phyloP scores from a whole-genome alignment of 768 basidiomycete species.

The Tylopilus felleus region DNA sequence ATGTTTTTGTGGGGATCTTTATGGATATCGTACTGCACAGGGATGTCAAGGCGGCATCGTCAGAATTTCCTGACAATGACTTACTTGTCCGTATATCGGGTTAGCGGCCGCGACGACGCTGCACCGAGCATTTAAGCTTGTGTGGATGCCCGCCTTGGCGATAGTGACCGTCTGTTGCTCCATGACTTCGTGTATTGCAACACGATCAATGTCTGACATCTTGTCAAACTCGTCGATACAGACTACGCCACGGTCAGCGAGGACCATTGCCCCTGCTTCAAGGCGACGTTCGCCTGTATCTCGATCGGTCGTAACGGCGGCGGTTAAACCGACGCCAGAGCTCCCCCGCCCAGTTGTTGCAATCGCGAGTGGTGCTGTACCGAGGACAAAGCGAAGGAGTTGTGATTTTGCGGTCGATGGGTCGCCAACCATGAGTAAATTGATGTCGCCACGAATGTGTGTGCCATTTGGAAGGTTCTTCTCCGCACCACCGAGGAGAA shows the following conservation, averaged over 20 bases:
- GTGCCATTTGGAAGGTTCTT: conserved; percentile 98
- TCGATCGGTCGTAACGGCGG: conserved; percentile 96
- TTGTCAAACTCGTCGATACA: conserved; percentile 99
- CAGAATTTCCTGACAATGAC: conserved; percentile 15
- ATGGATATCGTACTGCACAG: conserved; percentile 91
- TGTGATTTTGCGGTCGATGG: conserved; percentile 99
- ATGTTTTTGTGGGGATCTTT: conserved; percentile 99
- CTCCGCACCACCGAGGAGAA: conserved; percentile 94
- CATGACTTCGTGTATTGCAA: conserved; percentile 99
- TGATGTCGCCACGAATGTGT: conserved; percentile 99
- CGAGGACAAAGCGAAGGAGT: conserved; percentile 90
- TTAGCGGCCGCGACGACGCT: conserved; percentile 98
- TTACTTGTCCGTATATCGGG: conserved; percentile 94
- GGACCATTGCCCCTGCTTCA: conserved; percentile 99
- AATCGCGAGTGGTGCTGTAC: conserved; percentile 94
- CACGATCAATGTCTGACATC: conserved; percentile 98
- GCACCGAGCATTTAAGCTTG: conserved; percentile 94
- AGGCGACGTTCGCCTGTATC: conserved; percentile 96
- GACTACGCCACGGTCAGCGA: conserved; percentile 97
- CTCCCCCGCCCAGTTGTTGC: conserved; percentile 97
- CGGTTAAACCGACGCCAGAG: conserved; percentile 98
- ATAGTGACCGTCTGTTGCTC: conserved; percentile 99
- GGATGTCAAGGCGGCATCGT: conserved; percentile 9
- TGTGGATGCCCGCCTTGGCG: conserved; percentile 98
- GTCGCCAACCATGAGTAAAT: conserved; percentile 98